Conservation (phyloP, 352 stramenopile species). For the Phytopythium cucurbitacearum region DNA sequence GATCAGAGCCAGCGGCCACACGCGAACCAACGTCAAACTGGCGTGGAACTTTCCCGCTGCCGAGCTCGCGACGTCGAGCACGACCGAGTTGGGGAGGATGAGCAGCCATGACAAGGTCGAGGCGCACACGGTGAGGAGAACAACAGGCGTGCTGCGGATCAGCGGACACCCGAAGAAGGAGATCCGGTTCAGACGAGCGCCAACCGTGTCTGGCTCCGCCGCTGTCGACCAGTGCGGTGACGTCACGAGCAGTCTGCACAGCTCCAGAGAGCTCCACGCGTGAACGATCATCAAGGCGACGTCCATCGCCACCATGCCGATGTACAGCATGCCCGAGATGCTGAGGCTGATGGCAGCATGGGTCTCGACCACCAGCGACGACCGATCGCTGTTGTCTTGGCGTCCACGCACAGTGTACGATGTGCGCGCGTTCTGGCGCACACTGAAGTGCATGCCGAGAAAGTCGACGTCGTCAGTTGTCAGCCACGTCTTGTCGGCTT, state of each 20-base stretch:
- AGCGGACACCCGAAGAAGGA: conserved; percentile 37
- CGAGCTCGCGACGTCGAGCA: conserved; percentile 24
- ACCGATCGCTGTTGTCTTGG: conserved; percentile 2
- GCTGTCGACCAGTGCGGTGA: conserved; percentile 9
- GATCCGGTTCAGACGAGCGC: conserved; percentile 4
- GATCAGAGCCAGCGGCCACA: conserved; percentile 32
- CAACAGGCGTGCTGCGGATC: conserved; percentile 31
- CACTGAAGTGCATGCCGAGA: conserved; percentile 32
- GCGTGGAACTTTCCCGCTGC: conserved; percentile 25
- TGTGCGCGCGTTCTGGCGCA: conserved; percentile 39
- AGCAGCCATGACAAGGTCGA: conserved; percentile 54
- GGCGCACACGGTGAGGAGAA: conserved; percentile 20
- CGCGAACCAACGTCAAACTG: conserved; percentile 26
- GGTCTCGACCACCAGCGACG: conserved; percentile 10
- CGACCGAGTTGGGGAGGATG: conserved; percentile 43
- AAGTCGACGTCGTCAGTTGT: conserved; percentile 34
- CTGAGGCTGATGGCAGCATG: conserved; percentile 35
- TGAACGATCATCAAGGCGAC: conserved; percentile 25
- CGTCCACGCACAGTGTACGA: conserved; percentile 10
- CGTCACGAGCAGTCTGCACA: conserved; percentile 16
- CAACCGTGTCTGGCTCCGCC: conserved; percentile 10
- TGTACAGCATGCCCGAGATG: conserved; percentile 49
- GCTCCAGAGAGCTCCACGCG: conserved; percentile 22
- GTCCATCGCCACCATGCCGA: conserved; percentile 29
- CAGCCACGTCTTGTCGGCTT: conserved; percentile 37